Evolutionary conservation across 257 asterid genomes (phyloP), one percentile per base, ranked within the genome.

Genomic region (Solanum infundibuliforme): DNA sequence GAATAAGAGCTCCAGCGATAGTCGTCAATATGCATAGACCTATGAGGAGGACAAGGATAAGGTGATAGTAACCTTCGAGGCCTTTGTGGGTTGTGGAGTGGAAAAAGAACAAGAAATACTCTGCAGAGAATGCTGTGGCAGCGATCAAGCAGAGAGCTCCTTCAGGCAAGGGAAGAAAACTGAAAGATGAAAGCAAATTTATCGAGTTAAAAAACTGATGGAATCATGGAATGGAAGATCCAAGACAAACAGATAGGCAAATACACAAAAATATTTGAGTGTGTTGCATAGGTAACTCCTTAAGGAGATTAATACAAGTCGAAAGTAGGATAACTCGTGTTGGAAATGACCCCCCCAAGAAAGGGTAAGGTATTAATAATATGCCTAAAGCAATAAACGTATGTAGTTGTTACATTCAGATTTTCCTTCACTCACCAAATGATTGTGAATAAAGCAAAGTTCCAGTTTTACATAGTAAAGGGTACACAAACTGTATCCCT

Each of bases 21-120:
- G 95, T 92, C 1, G 98, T 92, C 46, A 94, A 2, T 79, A 97
- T 91, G 89, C 99, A 97, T 86, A 97, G 94, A 88, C 92, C 97
- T 34, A 97, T 94, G 31, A 97, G 95, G 86, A 97, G 89, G 88
- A 97, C 99, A 4, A 97, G 99, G 91, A 97, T 92, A 31, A 94
- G 93, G 88, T 97, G 99, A 88, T 97, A 97, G 69, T 93, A 96
- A 9, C 99, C 99, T 90, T 97, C 99, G 0, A 96, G 98, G 87
- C 99, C 99, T 89, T 89, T 94, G 94, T 97, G 99, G 6, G 98
- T 91, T 12, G 99, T 97, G 23, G 99, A 97, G 89, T 97, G 99
- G 90, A 96, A 97, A 81, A 94, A 92, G 94, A 97, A 97, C 83
- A 97, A 83, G 66, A 96, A 93, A 87, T 92, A 97, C 94, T 97